These are phyloP conservation scores for Rubroshorea leprosula DNA, from an alignment of 345 rosid genomes.

Conservation along the genomic window DNA sequence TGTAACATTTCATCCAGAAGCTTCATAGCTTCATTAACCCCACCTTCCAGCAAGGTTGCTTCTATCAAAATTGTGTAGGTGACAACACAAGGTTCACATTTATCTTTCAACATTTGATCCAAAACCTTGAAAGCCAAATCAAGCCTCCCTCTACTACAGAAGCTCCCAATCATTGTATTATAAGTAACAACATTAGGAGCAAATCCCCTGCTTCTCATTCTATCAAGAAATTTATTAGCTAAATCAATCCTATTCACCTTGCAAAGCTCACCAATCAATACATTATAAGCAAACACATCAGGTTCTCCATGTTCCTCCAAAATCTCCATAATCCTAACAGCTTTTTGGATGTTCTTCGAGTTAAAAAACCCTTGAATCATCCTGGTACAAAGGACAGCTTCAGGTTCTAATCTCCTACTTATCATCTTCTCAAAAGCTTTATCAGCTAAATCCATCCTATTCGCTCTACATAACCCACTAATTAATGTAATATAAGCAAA, in stretches of 20 bases:
- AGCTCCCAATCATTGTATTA: conserved; percentile 72
- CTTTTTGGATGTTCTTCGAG: conserved; percentile 48
- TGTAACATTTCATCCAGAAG: conserved; percentile 78
- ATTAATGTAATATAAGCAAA: no score
- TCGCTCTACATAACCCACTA: no score
- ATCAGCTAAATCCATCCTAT: no score
- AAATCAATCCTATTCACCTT: conserved; percentile 61
- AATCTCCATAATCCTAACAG: conserved; percentile 66
- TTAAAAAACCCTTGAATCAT: conserved; percentile 69
- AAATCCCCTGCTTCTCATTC: conserved; percentile 68
- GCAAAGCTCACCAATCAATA: conserved; percentile 73
- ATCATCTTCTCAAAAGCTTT: conserved; percentile 70
- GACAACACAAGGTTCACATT: conserved; percentile 63
- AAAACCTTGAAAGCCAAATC: conserved; percentile 55
- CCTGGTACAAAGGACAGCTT: conserved; percentile 68
- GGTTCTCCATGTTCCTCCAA: conserved; percentile 62
- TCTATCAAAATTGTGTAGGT: conserved; percentile 85
- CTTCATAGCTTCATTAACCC: conserved; percentile 56
- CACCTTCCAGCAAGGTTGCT: conserved; percentile 54
- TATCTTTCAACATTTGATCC: conserved; percentile 53
- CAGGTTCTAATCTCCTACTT: conserved; percentile 54
- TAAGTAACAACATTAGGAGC: conserved; percentile 71
- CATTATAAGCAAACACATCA: conserved; percentile 79
- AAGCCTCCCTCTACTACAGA: conserved; percentile 64
- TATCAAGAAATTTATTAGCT: conserved; percentile 49